These are phyloP conservation scores for Phaeosphaeriaceae sp. DNA, from an alignment of 2,329 filamentous ascomycete genomes.

Conservation along the genomic window DNA sequence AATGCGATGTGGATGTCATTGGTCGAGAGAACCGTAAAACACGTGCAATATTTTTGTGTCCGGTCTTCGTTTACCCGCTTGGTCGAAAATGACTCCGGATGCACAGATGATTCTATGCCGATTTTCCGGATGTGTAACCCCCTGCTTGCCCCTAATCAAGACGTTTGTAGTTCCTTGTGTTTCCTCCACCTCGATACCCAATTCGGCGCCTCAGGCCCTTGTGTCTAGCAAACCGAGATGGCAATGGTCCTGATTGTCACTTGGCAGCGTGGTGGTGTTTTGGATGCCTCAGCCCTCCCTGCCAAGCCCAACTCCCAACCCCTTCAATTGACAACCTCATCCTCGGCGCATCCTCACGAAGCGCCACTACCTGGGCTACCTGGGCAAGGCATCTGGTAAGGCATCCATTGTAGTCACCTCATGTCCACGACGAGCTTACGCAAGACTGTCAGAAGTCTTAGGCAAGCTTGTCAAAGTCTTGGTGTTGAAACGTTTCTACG, in stretches of 20 bases:
- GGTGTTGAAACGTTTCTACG: slow-evolving; percentile 32
- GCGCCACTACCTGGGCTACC: slow-evolving; percentile 1
- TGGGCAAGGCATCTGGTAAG: too few species aligned
- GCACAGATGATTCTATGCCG: slow-evolving; percentile 12
- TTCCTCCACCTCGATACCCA: slow-evolving; percentile 13
- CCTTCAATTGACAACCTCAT: slow-evolving; percentile 2
- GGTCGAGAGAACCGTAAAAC: slow-evolving; percentile 11
- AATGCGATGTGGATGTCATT: slow-evolving; percentile 1
- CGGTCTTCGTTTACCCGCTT: slow-evolving; percentile 33
- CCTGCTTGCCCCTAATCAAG: slow-evolving; percentile 13
- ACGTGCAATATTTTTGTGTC: neutral
- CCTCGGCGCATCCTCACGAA: slow-evolving; percentile 6
- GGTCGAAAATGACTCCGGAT: slow-evolving; percentile 16
- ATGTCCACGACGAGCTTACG: neutral
- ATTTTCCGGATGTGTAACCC: slow-evolving; percentile 29
- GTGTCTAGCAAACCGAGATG: slow-evolving; percentile 20
- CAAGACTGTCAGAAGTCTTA: neutral
- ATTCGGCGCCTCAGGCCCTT: slow-evolving; percentile 26
- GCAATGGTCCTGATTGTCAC: slow-evolving; percentile 24
- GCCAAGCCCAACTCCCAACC: slow-evolving; percentile 4
- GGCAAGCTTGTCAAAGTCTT: slow-evolving; percentile 12
- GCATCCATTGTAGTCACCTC: too few species aligned
- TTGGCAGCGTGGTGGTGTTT: slow-evolving; percentile 32
- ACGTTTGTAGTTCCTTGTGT: slow-evolving; percentile 28
- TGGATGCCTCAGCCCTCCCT: slow-evolving; percentile 21